Evolutionary conservation across 163 green algal species (phyloP).

Genomic region (Prototheca cutis): DNA sequence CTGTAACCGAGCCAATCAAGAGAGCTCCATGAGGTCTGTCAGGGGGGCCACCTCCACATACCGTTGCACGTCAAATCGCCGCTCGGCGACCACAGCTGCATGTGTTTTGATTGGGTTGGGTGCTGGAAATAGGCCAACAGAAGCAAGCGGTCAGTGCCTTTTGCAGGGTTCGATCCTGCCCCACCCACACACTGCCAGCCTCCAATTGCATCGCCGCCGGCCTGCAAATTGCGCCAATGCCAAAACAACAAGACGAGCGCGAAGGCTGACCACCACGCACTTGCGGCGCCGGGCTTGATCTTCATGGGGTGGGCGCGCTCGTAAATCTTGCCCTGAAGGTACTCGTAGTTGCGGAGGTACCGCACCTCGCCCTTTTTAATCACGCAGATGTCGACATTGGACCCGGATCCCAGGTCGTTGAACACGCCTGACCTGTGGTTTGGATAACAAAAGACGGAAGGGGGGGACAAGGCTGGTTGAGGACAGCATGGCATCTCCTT

Average conservation of each 20-base stretch:
- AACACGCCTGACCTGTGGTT: slow-evolving; percentile 64
- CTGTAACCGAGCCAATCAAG: too few relatives aligned
- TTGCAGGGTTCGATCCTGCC: too few relatives aligned
- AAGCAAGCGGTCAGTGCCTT: too few relatives aligned
- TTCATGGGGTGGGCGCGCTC: slow-evolving; percentile 46
- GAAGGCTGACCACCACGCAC: slow-evolving; percentile 24
- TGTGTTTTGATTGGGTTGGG: background rate
- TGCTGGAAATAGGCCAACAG: too few relatives aligned
- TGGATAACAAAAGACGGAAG: background rate
- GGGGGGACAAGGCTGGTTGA: background rate
- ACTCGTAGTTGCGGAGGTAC: slow-evolving; percentile 87
- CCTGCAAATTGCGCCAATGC: too few relatives aligned
- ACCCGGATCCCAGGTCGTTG: slow-evolving; percentile 94
- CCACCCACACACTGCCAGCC: too few relatives aligned
- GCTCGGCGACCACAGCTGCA: slow-evolving; percentile 50
- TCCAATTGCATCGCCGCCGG: too few relatives aligned
- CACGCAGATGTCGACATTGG: slow-evolving; percentile 95
- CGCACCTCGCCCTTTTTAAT: slow-evolving; percentile 75
- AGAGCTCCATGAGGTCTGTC: slow-evolving; percentile 54
- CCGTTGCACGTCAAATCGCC: slow-evolving; percentile 29
- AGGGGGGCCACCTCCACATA: slow-evolving; percentile 43
- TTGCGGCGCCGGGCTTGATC: slow-evolving; percentile 52
- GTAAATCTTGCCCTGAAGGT: slow-evolving; percentile 74
- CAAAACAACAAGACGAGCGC: too few relatives aligned
- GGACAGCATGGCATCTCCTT: too few relatives aligned